A percentile compares a stretch with the other conserved stretches of the same genome.
Conservation (phyloP, 441 rosid species). For the Melastoma candidum region DNA sequence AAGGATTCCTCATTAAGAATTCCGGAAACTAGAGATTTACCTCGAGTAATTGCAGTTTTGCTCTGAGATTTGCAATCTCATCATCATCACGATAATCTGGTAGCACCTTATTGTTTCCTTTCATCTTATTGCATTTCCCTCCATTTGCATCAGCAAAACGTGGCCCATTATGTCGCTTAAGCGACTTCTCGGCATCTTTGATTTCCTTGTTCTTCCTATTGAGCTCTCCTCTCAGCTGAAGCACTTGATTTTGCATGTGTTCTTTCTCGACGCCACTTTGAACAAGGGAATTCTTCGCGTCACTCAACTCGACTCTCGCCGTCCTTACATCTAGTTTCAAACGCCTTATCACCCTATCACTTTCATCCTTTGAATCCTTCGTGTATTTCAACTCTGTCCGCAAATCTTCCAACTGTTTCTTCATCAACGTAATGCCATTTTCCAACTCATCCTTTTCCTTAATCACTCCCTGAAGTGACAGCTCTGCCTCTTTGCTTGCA, state of each 20-base stretch:
- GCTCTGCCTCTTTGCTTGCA: conserved; percentile 31
- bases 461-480: conserved; percentile 29
- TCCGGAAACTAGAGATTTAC: conserved; percentile 20
- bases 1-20: not conserved
- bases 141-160: conserved; percentile 31
- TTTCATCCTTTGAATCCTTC: conserved; percentile 40
- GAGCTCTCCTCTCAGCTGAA: conserved; percentile 11
- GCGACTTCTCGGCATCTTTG: conserved; percentile 46
- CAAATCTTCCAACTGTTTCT: conserved; percentile 41
- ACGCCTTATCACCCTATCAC: conserved; percentile 27
- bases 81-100: conserved; percentile 30
- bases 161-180: conserved; percentile 37
- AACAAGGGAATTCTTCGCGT: conserved; percentile 3
- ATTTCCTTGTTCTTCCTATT: conserved; percentile 60
- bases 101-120: conserved; percentile 38
- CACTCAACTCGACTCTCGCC: conserved; percentile 3
- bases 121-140: conserved; percentile 22
- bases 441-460: conserved; percentile 34
- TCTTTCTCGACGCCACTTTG: conserved; percentile 8
- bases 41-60: conserved; percentile 58
- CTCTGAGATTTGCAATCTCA: conserved; percentile 54
- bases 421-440: conserved; percentile 29
- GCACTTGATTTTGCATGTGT: conserved; percentile 7
- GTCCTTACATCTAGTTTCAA: conserved; percentile 31
- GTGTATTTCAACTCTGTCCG: conserved; percentile 31